These are phyloP conservation scores for Aspergillus hancockii DNA, from an alignment of 495 filamentous ascomycete genomes.

Conservation along the genomic window DNA sequence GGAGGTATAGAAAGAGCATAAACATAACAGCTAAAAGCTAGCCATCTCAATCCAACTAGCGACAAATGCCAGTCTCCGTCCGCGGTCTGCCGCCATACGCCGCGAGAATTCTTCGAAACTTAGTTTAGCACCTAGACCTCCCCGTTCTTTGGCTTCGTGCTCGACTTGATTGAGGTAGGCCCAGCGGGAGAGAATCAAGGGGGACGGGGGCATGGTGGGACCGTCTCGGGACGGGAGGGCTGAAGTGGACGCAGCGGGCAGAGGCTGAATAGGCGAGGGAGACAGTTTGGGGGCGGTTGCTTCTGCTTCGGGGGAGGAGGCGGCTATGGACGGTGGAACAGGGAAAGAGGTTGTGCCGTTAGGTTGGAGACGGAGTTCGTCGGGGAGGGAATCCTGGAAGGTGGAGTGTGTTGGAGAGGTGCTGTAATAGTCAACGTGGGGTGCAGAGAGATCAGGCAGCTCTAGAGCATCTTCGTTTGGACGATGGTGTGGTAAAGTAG, in stretches of 20 bases:
- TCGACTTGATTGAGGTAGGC: constrained; percentile 59
- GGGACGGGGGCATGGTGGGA: constrained; percentile 17
- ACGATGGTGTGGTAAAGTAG: constrained; percentile 71
- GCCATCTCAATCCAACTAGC: constrained; percentile 86
- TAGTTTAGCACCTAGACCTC: constrained; percentile 72
- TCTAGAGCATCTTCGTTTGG: constrained; percentile 43
- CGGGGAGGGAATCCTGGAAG: constrained; percentile 22
- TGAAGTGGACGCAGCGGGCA: constrained; percentile 30
- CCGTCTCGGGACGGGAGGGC: constrained; percentile 15
- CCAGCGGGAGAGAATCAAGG: constrained; percentile 53
- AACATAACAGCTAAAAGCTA: constrained; percentile 43
- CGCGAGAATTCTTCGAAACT: constrained; percentile 71
- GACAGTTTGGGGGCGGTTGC: constrained; percentile 40
- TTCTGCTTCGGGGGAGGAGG: constrained; percentile 40
- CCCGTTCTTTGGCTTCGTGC: constrained; percentile 64
- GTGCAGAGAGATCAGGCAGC: constrained; percentile 8
- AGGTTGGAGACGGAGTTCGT: constrained; percentile 35
- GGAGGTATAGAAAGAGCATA: not conserved
- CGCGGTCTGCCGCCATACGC: constrained; percentile 65
- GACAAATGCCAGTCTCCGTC: constrained; percentile 69
- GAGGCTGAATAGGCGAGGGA: constrained; percentile 38
- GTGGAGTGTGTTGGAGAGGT: constrained; percentile 7
- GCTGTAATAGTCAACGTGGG: constrained; percentile 11
- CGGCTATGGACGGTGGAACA: constrained; percentile 33
- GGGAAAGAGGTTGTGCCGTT: constrained; percentile 38